A percentile compares a stretch with the other conserved stretches of the same genome.
Conservation (phyloP, 345 rosid genomes). For the Raphanus sativus region DNA sequence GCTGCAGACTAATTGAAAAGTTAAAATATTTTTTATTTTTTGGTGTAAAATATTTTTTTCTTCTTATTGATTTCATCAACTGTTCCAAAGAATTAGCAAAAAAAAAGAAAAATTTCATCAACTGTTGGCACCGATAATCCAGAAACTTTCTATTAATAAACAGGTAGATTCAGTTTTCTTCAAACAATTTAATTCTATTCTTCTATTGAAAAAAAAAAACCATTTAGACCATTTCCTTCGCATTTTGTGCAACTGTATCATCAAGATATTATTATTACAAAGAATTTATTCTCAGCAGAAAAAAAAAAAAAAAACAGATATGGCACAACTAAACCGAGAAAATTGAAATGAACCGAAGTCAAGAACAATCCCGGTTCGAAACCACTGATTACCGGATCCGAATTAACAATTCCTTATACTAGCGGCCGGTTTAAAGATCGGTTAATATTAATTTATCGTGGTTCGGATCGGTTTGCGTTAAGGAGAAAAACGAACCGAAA, state of each 20-base stretch:
- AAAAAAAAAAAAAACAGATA: not conserved
- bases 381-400: not conserved
- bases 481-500: not conserved
- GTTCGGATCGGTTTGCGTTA: not conserved
- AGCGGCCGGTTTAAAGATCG: no score
- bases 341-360: not conserved
- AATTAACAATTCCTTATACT: no score
- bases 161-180: conserved; percentile 18
- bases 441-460: not conserved
- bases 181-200: not conserved
- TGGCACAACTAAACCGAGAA: conserved; percentile 22
- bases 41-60: not conserved
- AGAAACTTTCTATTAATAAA: not conserved
- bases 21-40: not conserved
- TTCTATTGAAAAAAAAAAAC: conserved; percentile 13
- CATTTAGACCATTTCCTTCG: conserved; percentile 41
- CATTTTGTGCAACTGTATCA: conserved; percentile 40
- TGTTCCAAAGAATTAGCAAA: no score
- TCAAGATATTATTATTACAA: conserved; percentile 17
- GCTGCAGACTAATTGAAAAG: conserved; percentile 2
- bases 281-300: not conserved
- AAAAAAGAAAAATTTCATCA: not conserved
- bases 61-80: not conserved
- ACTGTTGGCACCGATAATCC: conserved; percentile 21
- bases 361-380: not conserved